Conservation (phyloP, 1,284 basidiomycete genomes). For the Lignosus rhinocerotis region DNA sequence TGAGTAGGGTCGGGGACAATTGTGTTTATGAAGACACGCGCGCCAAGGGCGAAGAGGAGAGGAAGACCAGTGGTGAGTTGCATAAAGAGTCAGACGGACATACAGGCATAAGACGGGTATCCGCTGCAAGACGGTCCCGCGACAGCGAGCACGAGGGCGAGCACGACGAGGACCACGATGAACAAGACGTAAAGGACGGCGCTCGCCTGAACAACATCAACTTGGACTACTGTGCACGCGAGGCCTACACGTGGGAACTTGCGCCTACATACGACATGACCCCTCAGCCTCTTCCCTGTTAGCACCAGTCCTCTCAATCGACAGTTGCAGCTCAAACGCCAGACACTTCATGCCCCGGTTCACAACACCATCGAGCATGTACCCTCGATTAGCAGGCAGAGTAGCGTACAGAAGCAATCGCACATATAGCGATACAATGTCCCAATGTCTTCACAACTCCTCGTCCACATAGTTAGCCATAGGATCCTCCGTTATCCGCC, state of each 20-base stretch:
- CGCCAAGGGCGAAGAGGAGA: constrained; percentile 58
- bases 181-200: constrained; percentile 5
- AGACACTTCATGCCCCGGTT: too few relatives aligned
- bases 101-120: constrained; percentile 28
- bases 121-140: constrained; percentile 25
- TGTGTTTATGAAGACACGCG: constrained; percentile 64
- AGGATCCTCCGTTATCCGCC: constrained; percentile 76
- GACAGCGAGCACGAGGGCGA: constrained; percentile 20
- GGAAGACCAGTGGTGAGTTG: constrained; percentile 45
- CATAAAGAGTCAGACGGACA: constrained; percentile 29
- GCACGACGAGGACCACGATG: constrained; percentile 16
- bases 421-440: constrained; percentile 9
- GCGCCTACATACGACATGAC: neutral
- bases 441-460: constrained; percentile 35
- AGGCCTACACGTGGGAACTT: constrained; percentile 19
- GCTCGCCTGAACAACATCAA: constrained; percentile 1
- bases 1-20: constrained; percentile 37
- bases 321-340: neutral
- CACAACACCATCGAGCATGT: neutral
- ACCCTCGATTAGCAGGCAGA: neutral
- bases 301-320: neutral
- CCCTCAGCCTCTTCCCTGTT: too few relatives aligned
- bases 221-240: constrained; percentile 1
- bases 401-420: constrained; percentile 20
- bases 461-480: constrained; percentile 84